These are phyloP conservation scores for Ilyonectria destructans DNA, from an alignment of 2,329 filamentous ascomycete genomes.

Conservation along the genomic window DNA sequence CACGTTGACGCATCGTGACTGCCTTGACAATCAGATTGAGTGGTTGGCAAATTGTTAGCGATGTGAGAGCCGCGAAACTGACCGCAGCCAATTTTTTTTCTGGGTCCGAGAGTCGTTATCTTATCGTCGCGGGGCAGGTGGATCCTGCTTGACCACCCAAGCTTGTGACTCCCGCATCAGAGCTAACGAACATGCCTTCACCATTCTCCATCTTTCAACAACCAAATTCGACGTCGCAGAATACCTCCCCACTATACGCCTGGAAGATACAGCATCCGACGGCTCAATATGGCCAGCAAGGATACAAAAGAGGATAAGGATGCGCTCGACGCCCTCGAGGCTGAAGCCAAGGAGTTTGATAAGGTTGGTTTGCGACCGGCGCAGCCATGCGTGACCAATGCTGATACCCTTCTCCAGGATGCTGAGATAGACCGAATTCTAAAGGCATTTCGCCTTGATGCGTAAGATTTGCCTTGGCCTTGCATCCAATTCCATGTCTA, in stretches of 20 bases:
- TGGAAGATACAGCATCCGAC: not conserved
- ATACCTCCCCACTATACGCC: not conserved
- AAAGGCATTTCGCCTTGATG: slow-evolving; percentile 85
- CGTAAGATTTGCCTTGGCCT: slow-evolving; percentile 57
- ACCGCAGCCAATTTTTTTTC: slow-evolving; percentile 52
- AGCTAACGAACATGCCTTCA: slow-evolving; percentile 10
- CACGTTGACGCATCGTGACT: slow-evolving; percentile 77
- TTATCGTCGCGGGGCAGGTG: slow-evolving; percentile 57
- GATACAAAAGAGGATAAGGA: slow-evolving; percentile 75
- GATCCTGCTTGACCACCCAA: slow-evolving; percentile 29
- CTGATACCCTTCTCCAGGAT: slow-evolving; percentile 73
- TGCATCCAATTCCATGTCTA: slow-evolving; percentile 10
- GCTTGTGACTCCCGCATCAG: slow-evolving; percentile 30
- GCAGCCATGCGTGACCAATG: slow-evolving; percentile 23
- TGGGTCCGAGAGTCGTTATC: slow-evolving; percentile 51
- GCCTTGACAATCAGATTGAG: slow-evolving; percentile 22
- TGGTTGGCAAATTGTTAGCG: slow-evolving; percentile 26
- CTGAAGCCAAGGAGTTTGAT: slow-evolving; percentile 90
- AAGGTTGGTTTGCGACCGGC: slow-evolving; percentile 72
- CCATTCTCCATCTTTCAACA: slow-evolving; percentile 27
- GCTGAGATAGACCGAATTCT: slow-evolving; percentile 96
- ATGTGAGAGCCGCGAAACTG: slow-evolving; percentile 32
- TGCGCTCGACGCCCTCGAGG: slow-evolving; percentile 85
- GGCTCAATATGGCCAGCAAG: slow-evolving; percentile 56
- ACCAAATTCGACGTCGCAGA: slow-evolving; percentile 5